Percentiles rank a stretch among this genome's conserved stretches.
These are phyloP conservation scores for Iris macrosiphon DNA, from an alignment of 106 monocot species.

Conservation along the genomic window DNA sequence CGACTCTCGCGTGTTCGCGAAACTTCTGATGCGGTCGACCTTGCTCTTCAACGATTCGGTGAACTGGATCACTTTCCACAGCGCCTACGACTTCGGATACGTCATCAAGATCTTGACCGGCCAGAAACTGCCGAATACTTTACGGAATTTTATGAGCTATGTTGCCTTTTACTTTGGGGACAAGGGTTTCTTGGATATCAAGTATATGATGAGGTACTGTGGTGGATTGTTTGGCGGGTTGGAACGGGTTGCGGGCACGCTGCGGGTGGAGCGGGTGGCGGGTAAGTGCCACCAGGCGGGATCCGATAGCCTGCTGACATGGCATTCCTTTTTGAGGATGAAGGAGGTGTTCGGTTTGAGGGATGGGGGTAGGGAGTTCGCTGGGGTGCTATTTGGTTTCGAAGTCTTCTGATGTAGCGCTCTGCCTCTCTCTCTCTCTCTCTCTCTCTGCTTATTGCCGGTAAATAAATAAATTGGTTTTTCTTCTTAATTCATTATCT, in stretches of 20 bases:
- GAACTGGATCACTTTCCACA: slow-evolving; percentile 68
- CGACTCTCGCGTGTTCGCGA: slow-evolving; percentile 18
- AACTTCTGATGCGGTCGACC: slow-evolving; percentile 46
- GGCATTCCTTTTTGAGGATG: slow-evolving; percentile 41
- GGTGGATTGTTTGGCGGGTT: slow-evolving; percentile 44
- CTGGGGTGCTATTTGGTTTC: slow-evolving; percentile 46
- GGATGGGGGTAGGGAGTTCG: slow-evolving; percentile 22
- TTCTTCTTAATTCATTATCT: too few relatives aligned
- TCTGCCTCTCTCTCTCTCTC: too few relatives aligned
- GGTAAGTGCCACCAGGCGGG: slow-evolving; percentile 78
- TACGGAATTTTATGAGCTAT: slow-evolving; percentile 28
- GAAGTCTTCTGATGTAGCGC: slow-evolving; percentile 15
- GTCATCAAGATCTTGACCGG: slow-evolving; percentile 51
- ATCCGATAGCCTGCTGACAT: slow-evolving; percentile 57
- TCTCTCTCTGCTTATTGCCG: too few relatives aligned
- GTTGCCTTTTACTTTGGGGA: slow-evolving; percentile 42
- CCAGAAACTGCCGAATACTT: slow-evolving; percentile 22
- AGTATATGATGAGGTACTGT: slow-evolving; percentile 56
- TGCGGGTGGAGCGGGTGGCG: slow-evolving; percentile 36
- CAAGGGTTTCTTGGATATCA: slow-evolving; percentile 45
- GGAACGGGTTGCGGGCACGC: slow-evolving; percentile 38
- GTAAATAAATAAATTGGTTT: too few relatives aligned
- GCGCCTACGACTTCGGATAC: slow-evolving; percentile 71
- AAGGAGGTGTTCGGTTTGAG: slow-evolving; percentile 22
- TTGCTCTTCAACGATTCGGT: slow-evolving; percentile 41